Conservation (phyloP, 2,329 filamentous ascomycete genomes). For the Ophiostoma triangulosporum region DNA sequence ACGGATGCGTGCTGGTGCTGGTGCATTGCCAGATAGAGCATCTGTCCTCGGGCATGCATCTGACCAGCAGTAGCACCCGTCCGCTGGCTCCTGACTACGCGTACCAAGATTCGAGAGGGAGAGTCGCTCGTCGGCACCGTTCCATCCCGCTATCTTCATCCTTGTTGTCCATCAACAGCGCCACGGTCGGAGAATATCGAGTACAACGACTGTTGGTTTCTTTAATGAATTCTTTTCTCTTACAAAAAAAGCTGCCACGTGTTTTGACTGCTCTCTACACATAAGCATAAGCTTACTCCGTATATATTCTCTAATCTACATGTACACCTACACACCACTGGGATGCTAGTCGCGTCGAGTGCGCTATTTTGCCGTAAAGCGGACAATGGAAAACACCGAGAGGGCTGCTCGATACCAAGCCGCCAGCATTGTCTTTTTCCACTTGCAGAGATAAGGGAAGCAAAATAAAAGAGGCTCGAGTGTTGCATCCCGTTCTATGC, state of each 20-base stretch:
- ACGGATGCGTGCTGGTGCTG: too few species aligned
- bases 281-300: too few species aligned
- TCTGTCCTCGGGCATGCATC: too few species aligned
- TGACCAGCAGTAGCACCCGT: too few species aligned
- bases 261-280: too few species aligned
- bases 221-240: too few species aligned
- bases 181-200: neutral
- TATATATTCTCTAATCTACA: too few species aligned
- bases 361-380: conserved; percentile 7
- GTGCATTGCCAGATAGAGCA: neutral
- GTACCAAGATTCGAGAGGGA: neutral
- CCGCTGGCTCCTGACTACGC: neutral
- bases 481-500: neutral
- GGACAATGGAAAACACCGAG: too few species aligned
- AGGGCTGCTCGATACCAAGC: too few species aligned
- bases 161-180: conserved; percentile 1
- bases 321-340: neutral
- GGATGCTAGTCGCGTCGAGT: conserved; percentile 1
- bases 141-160: neutral
- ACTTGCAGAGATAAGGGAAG: neutral
- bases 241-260: too few species aligned
- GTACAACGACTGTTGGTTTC: neutral
- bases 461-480: neutral
- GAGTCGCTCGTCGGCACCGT: neutral
- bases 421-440: neutral